Evolutionary conservation across 2,329 filamentous ascomycete species (phyloP).

Genomic region (Pyrenochaeta sp.): DNA sequence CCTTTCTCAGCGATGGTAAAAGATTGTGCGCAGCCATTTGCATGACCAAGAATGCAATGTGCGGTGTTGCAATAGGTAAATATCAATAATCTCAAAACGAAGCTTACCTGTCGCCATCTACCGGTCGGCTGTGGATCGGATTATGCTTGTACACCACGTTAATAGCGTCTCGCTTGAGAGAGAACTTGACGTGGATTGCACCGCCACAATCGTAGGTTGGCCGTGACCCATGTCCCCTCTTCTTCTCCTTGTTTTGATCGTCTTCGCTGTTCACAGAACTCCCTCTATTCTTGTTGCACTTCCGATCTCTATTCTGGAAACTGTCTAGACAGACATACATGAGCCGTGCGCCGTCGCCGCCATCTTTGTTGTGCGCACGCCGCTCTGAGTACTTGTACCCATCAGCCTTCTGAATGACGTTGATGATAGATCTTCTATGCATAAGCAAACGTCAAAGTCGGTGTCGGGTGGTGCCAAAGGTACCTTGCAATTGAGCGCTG

Average conservation of each 20-base stretch:
- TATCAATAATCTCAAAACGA: no score
- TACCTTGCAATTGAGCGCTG: conserved; percentile 43
- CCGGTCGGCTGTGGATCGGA: conserved; percentile 38
- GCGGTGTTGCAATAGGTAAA: no score
- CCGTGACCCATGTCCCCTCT: conserved; percentile 3
- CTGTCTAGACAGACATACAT: conserved; percentile 47
- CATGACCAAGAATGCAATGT: no score
- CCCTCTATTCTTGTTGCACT: conserved; percentile 33
- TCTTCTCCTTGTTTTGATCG: conserved; percentile 6
- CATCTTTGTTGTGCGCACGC: conserved; percentile 37
- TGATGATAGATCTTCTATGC: conserved; percentile 34
- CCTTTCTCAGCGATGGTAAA: background rate
- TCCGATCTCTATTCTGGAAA: conserved; percentile 39
- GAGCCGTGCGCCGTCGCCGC: conserved; percentile 40
- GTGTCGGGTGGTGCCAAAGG: background rate
- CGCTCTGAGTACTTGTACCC: conserved; percentile 47
- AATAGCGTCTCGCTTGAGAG: conserved; percentile 42
- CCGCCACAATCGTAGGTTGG: conserved; percentile 46
- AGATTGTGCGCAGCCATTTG: background rate
- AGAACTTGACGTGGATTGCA: conserved; percentile 47
- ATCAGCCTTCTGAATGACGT: conserved; percentile 41
- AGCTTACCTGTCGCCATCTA: conserved; percentile 28
- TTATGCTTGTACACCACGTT: conserved; percentile 50
- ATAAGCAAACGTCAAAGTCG: conserved; percentile 7
- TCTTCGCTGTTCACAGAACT: conserved; percentile 18